Percentiles rank a stretch among this genome's conserved stretches.
Conservation (phyloP, 177 flowering plant genomes). For the Vitis hybrid region DNA sequence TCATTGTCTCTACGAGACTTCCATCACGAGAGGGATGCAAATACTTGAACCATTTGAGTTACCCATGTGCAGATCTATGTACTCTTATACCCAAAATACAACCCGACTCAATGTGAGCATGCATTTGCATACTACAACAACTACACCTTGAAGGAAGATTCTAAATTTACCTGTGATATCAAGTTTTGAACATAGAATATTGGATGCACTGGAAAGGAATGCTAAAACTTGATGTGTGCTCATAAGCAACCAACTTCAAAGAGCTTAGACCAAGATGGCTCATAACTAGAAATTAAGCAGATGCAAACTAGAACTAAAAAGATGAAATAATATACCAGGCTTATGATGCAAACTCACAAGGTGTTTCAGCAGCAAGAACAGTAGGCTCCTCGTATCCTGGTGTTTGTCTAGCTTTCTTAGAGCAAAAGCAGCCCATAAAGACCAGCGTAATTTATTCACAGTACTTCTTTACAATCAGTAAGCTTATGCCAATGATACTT, state of each 20-base stretch:
- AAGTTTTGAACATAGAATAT: not conserved
- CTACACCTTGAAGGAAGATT: too few species aligned
- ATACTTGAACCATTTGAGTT: not conserved
- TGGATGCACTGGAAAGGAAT: not conserved
- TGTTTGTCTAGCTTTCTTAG: constrained; percentile 35
- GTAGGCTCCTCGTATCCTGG: constrained; percentile 77
- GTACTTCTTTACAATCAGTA: not conserved
- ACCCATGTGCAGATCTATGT: not conserved
- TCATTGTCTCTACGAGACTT: too few species aligned
- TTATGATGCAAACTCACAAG: constrained; percentile 40
- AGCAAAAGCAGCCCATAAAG: constrained; percentile 53
- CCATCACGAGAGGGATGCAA: too few species aligned
- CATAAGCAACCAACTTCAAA: not conserved
- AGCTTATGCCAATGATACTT: not conserved
- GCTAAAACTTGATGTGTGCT: not conserved
- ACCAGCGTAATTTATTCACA: not conserved
- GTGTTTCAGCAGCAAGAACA: constrained; percentile 78
- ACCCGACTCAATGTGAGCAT: not conserved
- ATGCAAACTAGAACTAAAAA: too few species aligned
- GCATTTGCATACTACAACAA: not conserved
- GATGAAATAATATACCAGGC: not conserved
- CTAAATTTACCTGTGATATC: not conserved
- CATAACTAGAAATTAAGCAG: too few species aligned
- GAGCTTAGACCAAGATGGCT: too few species aligned
- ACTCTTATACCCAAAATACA: not conserved